These are phyloP conservation scores for Carex parvula DNA, from an alignment of 176 grass and related monocot species.

Conservation along the genomic window DNA sequence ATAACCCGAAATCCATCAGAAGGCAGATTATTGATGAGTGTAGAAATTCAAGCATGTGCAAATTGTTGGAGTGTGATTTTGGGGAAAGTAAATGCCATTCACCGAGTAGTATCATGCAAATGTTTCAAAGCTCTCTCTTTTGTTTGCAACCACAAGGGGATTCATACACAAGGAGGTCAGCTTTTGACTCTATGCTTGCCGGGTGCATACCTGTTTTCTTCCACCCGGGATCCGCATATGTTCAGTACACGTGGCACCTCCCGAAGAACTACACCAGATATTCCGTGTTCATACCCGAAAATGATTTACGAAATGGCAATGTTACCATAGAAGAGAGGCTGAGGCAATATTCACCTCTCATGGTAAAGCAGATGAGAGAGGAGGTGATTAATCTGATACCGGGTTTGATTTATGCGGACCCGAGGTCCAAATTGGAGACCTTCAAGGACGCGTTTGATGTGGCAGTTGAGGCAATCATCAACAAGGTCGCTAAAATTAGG, in stretches of 20 bases:
- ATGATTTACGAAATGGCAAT: slow-evolving; percentile 49
- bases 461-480: slow-evolving; percentile 65
- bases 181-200: slow-evolving; percentile 92
- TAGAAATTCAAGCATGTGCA: slow-evolving; percentile 62
- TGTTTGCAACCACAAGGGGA: slow-evolving; percentile 96
- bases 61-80: slow-evolving; percentile 85
- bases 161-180: slow-evolving; percentile 88
- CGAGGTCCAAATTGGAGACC: slow-evolving; percentile 82
- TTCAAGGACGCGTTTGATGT: slow-evolving; percentile 90
- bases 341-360: slow-evolving; percentile 48
- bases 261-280: slow-evolving; percentile 88
- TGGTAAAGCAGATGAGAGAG: slow-evolving; percentile 68
- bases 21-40: slow-evolving; percentile 83
- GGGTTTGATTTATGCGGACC: slow-evolving; percentile 84
- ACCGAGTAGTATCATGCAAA: slow-evolving; percentile 83
- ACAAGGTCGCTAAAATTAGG: slow-evolving; percentile 75
- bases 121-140: slow-evolving; percentile 94
- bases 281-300: slow-evolving; percentile 90
- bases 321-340: slow-evolving; percentile 66
- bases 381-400: slow-evolving; percentile 90
- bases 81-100: slow-evolving; percentile 97
- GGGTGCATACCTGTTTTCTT: slow-evolving; percentile 98
- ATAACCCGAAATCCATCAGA: slow-evolving; percentile 77
- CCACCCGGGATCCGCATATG: slow-evolving; percentile 89
- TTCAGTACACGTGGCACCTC: slow-evolving; percentile 94